These are phyloP conservation scores for Chrysopogon serrulatus DNA, from an alignment of 176 grass and related monocot species.

Conservation along the genomic window DNA sequence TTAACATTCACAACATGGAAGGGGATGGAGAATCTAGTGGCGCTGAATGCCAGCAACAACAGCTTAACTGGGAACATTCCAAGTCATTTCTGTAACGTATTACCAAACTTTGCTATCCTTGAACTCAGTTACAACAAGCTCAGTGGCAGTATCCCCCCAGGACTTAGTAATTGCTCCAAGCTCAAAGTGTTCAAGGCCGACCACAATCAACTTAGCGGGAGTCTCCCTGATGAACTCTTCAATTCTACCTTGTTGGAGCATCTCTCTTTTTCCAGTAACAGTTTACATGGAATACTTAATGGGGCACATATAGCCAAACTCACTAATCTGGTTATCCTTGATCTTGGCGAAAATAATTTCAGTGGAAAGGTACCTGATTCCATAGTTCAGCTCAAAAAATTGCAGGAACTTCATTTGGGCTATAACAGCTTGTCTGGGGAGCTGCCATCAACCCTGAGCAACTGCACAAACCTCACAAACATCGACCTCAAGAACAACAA, in stretches of 20 bases:
- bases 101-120: background rate
- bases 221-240: slow-evolving; percentile 16
- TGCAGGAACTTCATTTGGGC: background rate
- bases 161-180: background rate
- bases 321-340: background rate
- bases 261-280: background rate
- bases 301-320: background rate
- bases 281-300: background rate
- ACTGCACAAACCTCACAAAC: background rate
- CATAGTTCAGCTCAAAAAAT: slow-evolving; percentile 4
- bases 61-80: slow-evolving; percentile 33
- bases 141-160: background rate
- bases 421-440: background rate
- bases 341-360: background rate
- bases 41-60: slow-evolving; percentile 41
- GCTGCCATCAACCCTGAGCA: slow-evolving; percentile 2
- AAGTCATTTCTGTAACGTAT: slow-evolving; percentile 9
- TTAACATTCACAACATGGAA: slow-evolving; percentile 25
- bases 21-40: background rate
- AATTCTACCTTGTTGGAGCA: background rate
- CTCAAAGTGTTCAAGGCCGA: slow-evolving; percentile 1
- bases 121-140: slow-evolving; percentile 30
- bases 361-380: background rate
- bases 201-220: slow-evolving; percentile 6
- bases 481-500: background rate